Evolutionary conservation across 768 basidiomycete genomes (phyloP).

Genomic region (Boletus pseudopeckii): DNA sequence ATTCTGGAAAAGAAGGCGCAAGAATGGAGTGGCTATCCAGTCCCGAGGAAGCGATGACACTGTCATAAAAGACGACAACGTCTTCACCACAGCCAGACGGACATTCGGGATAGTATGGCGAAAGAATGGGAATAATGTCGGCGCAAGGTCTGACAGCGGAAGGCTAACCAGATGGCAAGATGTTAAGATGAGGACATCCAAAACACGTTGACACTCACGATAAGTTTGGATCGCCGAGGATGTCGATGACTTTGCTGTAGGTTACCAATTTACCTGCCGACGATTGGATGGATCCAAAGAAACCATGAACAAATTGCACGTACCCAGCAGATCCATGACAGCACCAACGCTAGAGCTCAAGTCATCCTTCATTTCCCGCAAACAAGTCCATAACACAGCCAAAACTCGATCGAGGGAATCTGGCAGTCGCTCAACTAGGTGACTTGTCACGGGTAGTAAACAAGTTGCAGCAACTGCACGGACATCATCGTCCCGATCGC

Average conservation of each 20-base stretch:
- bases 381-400: constrained; percentile 84
- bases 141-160: constrained; percentile 77
- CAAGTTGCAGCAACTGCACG: constrained; percentile 93
- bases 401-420: constrained; percentile 72
- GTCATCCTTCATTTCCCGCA: constrained; percentile 94
- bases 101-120: constrained; percentile 95
- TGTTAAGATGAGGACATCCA: constrained; percentile 5
- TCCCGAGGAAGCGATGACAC: constrained; percentile 69
- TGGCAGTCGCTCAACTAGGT: constrained; percentile 73
- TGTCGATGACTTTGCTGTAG: constrained; percentile 71
- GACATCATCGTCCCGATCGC: constrained; percentile 93
- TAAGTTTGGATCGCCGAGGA: constrained; percentile 62
- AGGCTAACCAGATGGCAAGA: constrained; percentile 41
- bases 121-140: constrained; percentile 92
- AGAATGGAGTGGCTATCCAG: constrained; percentile 77
- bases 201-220: constrained; percentile 52
- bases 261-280: constrained; percentile 74
- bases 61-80: constrained; percentile 80
- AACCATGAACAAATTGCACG: constrained; percentile 13
- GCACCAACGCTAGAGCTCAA: constrained; percentile 93
- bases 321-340: constrained; percentile 97
- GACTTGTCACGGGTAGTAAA: constrained; percentile 79
- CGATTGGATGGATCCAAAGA: constrained; percentile 4
- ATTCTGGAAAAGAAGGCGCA: constrained; percentile 90
- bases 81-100: constrained; percentile 88